phyloP scores from a whole-genome alignment of 441 rosid species.

The Metrosideros polymorpha region DNA sequence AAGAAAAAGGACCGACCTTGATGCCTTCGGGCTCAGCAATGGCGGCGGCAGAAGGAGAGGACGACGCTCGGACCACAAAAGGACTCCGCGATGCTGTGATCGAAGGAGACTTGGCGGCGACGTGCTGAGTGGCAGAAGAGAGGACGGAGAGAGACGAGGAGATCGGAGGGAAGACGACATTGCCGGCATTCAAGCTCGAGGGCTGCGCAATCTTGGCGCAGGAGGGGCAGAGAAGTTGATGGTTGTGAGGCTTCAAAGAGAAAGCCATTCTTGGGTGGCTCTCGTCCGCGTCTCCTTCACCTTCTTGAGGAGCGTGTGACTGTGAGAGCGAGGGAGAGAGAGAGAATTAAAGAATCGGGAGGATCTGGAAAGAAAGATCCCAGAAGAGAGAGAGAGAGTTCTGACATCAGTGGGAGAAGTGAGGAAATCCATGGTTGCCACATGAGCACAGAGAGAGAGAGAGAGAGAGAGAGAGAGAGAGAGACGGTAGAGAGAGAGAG shows the following conservation, averaged over 20 bases:
- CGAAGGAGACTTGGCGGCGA: not conserved
- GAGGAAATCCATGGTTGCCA: not conserved
- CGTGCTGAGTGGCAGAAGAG: not conserved
- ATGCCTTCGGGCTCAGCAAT: constrained; percentile 67
- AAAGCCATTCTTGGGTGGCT: constrained; percentile 6
- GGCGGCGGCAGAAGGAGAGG: constrained; percentile 41
- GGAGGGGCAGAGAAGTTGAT: not conserved
- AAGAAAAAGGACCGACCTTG: constrained; percentile 32
- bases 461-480: not conserved
- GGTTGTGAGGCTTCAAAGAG: constrained; percentile 26
- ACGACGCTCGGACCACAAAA: constrained; percentile 26
- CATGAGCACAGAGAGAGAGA: not conserved
- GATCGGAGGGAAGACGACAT: not conserved
- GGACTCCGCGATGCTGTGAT: not conserved
- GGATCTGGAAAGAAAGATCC: not conserved
- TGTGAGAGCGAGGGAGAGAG: not conserved
- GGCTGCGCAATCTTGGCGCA: not conserved
- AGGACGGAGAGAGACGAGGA: constrained; percentile 3
- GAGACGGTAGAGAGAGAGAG: not conserved
- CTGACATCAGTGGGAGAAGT: not conserved
- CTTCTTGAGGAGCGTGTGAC: not conserved
- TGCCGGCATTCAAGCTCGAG: not conserved
- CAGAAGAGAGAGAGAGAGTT: not conserved
- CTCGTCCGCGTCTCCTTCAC: not conserved
- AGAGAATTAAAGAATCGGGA: not conserved